Conservation (phyloP, 495 filamentous ascomycete genomes). For the Aspergillus coremiiformis region DNA sequence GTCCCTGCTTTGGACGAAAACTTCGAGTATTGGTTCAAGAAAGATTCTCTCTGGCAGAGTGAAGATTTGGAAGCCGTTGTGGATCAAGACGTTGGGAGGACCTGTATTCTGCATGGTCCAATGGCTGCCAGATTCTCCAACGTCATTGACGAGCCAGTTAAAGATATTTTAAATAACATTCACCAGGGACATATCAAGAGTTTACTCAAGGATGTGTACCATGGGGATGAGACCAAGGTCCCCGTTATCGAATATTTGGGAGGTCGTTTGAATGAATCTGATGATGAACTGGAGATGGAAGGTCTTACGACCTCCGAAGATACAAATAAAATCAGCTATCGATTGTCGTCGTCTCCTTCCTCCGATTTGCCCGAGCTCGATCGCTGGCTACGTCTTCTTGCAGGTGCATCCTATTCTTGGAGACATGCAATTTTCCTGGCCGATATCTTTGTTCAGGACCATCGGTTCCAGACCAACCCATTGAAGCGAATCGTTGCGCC, state of each 20-base stretch:
- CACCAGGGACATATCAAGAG: slow-evolving; percentile 77
- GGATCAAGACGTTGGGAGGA: slow-evolving; percentile 87
- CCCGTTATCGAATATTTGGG: slow-evolving; percentile 93
- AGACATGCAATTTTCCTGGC: slow-evolving; percentile 95
- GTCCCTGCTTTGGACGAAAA: slow-evolving; percentile 89
- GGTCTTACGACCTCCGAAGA: slow-evolving; percentile 73
- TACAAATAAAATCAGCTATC: slow-evolving; percentile 67
- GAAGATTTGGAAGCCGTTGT: slow-evolving; percentile 95
- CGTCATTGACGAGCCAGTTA: slow-evolving; percentile 81
- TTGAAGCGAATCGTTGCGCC: slow-evolving; percentile 86
- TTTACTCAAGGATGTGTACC: slow-evolving; percentile 75
- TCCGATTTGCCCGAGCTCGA: slow-evolving; percentile 67
- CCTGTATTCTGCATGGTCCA: slow-evolving; percentile 92
- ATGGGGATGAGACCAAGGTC: slow-evolving; percentile 60
- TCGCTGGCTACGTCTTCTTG: slow-evolving; percentile 79
- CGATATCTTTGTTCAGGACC: slow-evolving; percentile 88
- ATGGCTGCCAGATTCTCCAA: slow-evolving; percentile 89
- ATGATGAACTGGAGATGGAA: slow-evolving; percentile 61
- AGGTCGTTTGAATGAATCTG: slow-evolving; percentile 55
- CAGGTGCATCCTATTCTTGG: slow-evolving; percentile 82
- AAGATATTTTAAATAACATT: slow-evolving; percentile 85
- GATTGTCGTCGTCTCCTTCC: slow-evolving; percentile 63
- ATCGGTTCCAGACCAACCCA: slow-evolving; percentile 95
- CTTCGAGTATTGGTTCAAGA: slow-evolving; percentile 99
- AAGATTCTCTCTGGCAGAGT: slow-evolving; percentile 99